Conservation (phyloP, 2,329 filamentous ascomycete species). For the Aureobasidium leucospermi region DNA sequence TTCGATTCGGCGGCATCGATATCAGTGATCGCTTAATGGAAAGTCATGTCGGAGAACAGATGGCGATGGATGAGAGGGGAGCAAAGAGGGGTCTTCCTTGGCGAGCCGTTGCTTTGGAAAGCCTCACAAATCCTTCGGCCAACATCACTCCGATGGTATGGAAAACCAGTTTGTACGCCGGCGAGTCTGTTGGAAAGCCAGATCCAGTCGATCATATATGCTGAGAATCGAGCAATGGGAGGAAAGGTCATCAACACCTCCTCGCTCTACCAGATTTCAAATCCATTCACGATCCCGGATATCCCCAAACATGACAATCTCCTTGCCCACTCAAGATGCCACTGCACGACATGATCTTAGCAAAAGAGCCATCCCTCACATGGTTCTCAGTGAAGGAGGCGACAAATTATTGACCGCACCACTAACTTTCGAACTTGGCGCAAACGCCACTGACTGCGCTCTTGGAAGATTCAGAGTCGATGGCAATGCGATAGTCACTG, state of each 20-base stretch:
- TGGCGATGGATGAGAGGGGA: neutral
- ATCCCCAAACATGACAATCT: neutral
- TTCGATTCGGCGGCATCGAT: constrained; percentile 3
- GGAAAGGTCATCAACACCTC: no score
- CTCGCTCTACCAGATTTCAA: no score
- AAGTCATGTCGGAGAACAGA: neutral
- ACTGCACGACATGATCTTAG: constrained; percentile 5
- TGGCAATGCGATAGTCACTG: constrained; percentile 55
- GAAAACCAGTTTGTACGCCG: neutral
- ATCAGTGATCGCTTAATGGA: neutral
- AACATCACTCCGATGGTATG: neutral
- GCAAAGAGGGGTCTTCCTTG: neutral
- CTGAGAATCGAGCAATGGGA: no score
- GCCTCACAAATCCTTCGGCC: neutral
- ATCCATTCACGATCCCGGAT: no score
- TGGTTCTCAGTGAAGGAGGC: neutral
- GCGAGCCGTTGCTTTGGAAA: neutral
- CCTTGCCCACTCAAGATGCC: neutral
- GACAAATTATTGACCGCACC: neutral
- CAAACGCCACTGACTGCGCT: constrained; percentile 21
- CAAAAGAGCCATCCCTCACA: constrained; percentile 11
- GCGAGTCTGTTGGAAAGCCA: no score
- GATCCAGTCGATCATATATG: no score
- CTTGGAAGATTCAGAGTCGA: constrained; percentile 43
- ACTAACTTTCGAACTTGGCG: neutral